Conservation (phyloP, 805 yeast genomes). For the Yamadazyma laniorum region DNA sequence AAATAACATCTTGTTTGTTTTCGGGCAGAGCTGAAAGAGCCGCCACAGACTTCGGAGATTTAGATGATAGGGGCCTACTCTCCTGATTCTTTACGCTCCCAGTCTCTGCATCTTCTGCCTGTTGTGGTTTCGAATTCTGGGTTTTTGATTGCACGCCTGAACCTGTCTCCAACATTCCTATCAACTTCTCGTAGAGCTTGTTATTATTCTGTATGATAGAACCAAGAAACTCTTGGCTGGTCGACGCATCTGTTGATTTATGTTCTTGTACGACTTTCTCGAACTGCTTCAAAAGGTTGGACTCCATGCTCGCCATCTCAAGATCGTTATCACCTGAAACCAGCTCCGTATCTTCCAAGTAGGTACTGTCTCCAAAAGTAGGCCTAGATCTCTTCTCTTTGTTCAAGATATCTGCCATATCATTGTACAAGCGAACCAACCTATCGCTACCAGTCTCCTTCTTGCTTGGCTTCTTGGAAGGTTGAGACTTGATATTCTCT, state of each 20-base stretch:
- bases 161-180: not conserved
- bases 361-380: not conserved
- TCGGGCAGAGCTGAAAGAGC: too few relatives aligned
- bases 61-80: not conserved
- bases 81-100: not conserved
- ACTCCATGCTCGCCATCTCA: not conserved
- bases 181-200: constrained; percentile 7
- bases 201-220: constrained; percentile 2
- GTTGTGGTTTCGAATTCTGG: not conserved
- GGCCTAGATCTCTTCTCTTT: constrained; percentile 6
- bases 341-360: not conserved
- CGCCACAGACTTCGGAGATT: not conserved
- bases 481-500: constrained; percentile 1
- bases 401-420: constrained; percentile 16
- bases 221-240: not conserved
- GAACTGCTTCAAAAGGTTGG: constrained; percentile 11
- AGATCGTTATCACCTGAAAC: not conserved
- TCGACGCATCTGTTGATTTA: not conserved
- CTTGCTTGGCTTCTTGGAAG: not conserved
- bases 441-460: constrained; percentile 2
- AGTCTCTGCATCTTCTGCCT: not conserved
- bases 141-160: not conserved
- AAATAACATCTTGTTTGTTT: constrained; percentile 14
- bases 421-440: constrained; percentile 13
- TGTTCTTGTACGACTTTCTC: constrained; percentile 7